Conservation (phyloP, 2,329 filamentous ascomycete species). For the Claviceps pusilla region DNA sequence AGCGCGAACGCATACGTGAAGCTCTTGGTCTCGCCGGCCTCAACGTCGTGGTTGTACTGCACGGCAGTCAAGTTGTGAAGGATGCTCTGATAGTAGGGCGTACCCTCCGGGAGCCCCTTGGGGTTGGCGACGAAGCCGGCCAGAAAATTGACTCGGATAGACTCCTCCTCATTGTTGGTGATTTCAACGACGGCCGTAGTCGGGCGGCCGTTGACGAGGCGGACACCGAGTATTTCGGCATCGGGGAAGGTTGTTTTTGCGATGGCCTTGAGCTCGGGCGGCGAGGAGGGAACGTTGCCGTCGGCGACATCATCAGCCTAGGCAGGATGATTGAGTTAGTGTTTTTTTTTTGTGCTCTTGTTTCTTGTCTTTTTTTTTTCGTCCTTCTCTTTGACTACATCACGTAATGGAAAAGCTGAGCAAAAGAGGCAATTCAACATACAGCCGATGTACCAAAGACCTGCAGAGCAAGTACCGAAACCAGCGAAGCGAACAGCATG, state of each 20-base stretch:
- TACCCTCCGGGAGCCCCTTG: constrained; percentile 32
- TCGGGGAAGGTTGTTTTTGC: constrained; percentile 49
- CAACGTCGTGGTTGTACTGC: constrained; percentile 58
- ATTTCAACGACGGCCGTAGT: constrained; percentile 73
- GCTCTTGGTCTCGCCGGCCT: constrained; percentile 59
- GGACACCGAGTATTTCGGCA: constrained; percentile 81
- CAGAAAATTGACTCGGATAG: constrained; percentile 62
- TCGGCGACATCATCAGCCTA: constrained; percentile 6
- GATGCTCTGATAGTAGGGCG: constrained; percentile 36
- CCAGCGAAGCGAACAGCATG: constrained; percentile 6
- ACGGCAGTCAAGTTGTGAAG: constrained; percentile 74
- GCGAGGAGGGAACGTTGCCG: background rate
- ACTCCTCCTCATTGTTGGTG: constrained; percentile 64
- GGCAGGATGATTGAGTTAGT: background rate
- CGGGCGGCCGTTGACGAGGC: constrained; percentile 82
- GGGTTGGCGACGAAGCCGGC: constrained; percentile 56
- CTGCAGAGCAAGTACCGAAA: constrained; percentile 5
- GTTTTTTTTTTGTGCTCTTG: background rate
- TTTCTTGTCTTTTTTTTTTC: background rate
- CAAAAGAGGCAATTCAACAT: background rate
- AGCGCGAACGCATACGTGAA: constrained; percentile 74
- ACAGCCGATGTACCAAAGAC: constrained; percentile 5
- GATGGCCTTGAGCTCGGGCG: constrained; percentile 29
- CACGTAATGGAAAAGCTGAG: background rate
- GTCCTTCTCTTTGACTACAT: background rate